These are phyloP conservation scores for Candida easanensis DNA, from an alignment of 805 yeast genomes.

Conservation along the genomic window DNA sequence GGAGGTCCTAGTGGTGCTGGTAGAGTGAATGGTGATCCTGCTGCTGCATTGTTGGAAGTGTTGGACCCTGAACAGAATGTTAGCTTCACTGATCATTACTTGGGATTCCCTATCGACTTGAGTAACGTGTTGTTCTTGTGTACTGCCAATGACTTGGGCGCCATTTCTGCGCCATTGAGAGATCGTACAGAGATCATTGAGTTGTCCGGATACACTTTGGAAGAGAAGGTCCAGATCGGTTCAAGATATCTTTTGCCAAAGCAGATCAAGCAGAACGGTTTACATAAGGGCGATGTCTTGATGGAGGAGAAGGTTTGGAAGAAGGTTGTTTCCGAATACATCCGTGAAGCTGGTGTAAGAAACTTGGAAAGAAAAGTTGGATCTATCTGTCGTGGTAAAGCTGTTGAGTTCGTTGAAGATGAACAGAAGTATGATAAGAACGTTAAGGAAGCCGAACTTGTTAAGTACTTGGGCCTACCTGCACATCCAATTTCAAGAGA, in stretches of 20 bases:
- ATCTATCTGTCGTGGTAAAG: slow-evolving; percentile 75
- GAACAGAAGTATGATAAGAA: slow-evolving; percentile 12
- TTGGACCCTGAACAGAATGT: slow-evolving; percentile 87
- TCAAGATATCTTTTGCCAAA: slow-evolving; percentile 68
- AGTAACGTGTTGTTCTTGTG: slow-evolving; percentile 81
- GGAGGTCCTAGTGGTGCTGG: slow-evolving; percentile 45
- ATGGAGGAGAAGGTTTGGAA: slow-evolving; percentile 55
- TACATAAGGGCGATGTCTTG: slow-evolving; percentile 41
- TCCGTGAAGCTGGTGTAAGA: slow-evolving; percentile 86
- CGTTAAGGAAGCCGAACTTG: slow-evolving; percentile 54
- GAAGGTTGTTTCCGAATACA: slow-evolving; percentile 63
- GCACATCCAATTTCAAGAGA: slow-evolving; percentile 41
- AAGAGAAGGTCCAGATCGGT: slow-evolving; percentile 75
- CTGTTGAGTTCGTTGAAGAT: slow-evolving; percentile 54
- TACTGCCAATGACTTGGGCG: slow-evolving; percentile 76
- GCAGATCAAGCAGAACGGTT: slow-evolving; percentile 67
- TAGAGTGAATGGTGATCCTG: slow-evolving; percentile 76
- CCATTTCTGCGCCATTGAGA: slow-evolving; percentile 70
- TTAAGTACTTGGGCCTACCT: slow-evolving; percentile 69
- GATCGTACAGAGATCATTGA: slow-evolving; percentile 85
- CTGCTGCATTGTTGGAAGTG: slow-evolving; percentile 84
- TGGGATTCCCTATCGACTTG: slow-evolving; percentile 82
- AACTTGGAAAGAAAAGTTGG: slow-evolving; percentile 73
- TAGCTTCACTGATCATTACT: slow-evolving; percentile 74
- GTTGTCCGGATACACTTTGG: slow-evolving; percentile 73